Evolutionary conservation across 257 asterid species (phyloP).

Genomic region (Marsdenia floribunda): DNA sequence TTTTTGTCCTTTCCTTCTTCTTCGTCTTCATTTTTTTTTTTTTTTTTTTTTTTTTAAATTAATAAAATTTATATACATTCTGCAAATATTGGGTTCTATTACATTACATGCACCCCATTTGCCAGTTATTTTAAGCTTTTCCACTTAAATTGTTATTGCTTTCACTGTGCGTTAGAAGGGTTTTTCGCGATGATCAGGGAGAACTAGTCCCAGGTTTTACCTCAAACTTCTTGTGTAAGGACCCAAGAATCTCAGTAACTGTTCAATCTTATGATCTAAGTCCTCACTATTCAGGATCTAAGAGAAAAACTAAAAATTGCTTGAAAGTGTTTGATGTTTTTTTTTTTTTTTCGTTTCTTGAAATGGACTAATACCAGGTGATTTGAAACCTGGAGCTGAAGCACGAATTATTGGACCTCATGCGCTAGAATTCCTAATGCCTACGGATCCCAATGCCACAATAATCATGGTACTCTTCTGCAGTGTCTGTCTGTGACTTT

Average conservation of each 20-base stretch:
- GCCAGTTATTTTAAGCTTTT: background rate
- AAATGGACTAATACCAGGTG: constrained; percentile 47
- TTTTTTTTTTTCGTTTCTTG: constrained; percentile 5
- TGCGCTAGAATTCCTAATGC: constrained; percentile 98
- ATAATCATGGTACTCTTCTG: constrained; percentile 52
- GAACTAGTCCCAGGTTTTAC: constrained; percentile 86
- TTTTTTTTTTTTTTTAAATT: no score
- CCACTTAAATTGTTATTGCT: constrained; percentile 19
- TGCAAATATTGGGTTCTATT: background rate
- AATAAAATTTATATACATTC: background rate
- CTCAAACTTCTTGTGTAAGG: constrained; percentile 94
- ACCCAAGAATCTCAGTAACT: constrained; percentile 5
- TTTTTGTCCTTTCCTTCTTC: background rate
- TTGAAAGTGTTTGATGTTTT: background rate
- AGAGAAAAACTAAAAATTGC: constrained; percentile 4
- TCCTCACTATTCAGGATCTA: background rate
- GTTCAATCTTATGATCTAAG: background rate
- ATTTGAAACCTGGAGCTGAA: constrained; percentile 79
- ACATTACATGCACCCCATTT: background rate
- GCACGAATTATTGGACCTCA: constrained; percentile 94
- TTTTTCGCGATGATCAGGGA: constrained; percentile 77
- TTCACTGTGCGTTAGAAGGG: constrained; percentile 87
- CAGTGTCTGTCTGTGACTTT: background rate
- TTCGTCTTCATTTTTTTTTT: no score
- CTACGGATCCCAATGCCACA: constrained; percentile 89